Evolutionary conservation across 2,329 filamentous ascomycete genomes (phyloP).

Genomic region (Ascochyta koolunga): DNA sequence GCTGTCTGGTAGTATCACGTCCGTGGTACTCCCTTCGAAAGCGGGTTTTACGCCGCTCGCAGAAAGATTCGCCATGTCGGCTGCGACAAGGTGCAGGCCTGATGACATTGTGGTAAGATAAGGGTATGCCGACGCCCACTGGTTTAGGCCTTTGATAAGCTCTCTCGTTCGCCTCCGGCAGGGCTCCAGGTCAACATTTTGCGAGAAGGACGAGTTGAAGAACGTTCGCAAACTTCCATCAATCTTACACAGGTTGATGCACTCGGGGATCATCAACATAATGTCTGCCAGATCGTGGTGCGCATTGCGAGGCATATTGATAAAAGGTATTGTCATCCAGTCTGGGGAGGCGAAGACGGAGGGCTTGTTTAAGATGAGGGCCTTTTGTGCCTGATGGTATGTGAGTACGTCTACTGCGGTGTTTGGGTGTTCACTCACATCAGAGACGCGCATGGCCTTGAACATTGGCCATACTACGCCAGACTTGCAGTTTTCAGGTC

Average conservation of each 20-base stretch:
- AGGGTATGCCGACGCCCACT: constrained; percentile 30
- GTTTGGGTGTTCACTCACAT: constrained; percentile 23
- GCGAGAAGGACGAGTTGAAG: constrained; percentile 25
- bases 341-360: constrained; percentile 34
- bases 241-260: constrained; percentile 22
- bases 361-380: constrained; percentile 34
- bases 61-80: constrained; percentile 18
- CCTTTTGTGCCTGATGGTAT: constrained; percentile 28
- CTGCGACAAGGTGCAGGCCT: constrained; percentile 9
- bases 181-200: constrained; percentile 16
- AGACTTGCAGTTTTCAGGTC: constrained; percentile 34
- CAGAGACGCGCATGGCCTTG: constrained; percentile 37
- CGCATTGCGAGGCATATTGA: constrained; percentile 28
- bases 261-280: constrained; percentile 35
- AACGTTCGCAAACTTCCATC: constrained; percentile 27
- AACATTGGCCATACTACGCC: constrained; percentile 34
- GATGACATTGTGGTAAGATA: constrained; percentile 21
- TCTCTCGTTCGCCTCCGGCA: constrained; percentile 20
- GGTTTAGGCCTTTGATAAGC: constrained; percentile 24
- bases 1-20: constrained; percentile 25
- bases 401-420: constrained; percentile 10
- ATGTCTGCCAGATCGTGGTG: constrained; percentile 36
- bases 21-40: constrained; percentile 4
- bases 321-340: constrained; percentile 41
- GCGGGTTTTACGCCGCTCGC: constrained; percentile 3